Evolutionary conservation across 345 rosid genomes (phyloP).

Genomic region (Anacardium occidentale): DNA sequence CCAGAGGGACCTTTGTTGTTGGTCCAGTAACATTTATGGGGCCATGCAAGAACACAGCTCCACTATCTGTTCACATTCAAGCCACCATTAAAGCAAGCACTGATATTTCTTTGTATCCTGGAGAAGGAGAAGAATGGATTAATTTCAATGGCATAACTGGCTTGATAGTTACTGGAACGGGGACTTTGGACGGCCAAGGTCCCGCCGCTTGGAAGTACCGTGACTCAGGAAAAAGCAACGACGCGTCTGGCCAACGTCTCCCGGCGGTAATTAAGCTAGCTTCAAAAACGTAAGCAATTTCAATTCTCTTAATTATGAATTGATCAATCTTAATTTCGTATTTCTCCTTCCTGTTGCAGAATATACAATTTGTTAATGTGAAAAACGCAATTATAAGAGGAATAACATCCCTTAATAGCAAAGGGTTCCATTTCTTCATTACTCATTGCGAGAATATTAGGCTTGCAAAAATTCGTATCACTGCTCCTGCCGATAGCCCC

Average conservation of each 20-base stretch:
- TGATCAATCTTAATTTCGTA: neutral
- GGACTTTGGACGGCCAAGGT: conserved; percentile 70
- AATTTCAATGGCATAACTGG: conserved; percentile 47
- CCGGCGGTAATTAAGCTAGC: conserved; percentile 30
- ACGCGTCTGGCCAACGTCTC: conserved; percentile 18
- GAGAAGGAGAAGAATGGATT: conserved; percentile 43
- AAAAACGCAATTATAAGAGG: conserved; percentile 34
- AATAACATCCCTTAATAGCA: conserved; percentile 50
- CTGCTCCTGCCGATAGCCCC: conserved; percentile 53
- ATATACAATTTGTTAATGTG: conserved; percentile 36
- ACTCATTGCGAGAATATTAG: conserved; percentile 36
- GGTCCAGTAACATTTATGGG: conserved; percentile 41
- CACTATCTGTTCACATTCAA: conserved; percentile 33
- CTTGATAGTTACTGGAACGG: conserved; percentile 50
- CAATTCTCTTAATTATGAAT: neutral
- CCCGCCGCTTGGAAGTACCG: conserved; percentile 45
- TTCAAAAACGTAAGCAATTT: neutral
- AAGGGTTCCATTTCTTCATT: conserved; percentile 60
- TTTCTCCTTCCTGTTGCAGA: conserved; percentile 27
- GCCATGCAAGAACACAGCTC: conserved; percentile 36
- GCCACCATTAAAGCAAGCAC: conserved; percentile 39
- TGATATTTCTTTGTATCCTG: conserved; percentile 27
- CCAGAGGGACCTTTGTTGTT: conserved; percentile 33
- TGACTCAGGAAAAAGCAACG: neutral
- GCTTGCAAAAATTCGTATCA: conserved; percentile 24